Conservation (phyloP, 2,329 filamentous ascomycete genomes). For the Fonsecaea multimorphosa region DNA sequence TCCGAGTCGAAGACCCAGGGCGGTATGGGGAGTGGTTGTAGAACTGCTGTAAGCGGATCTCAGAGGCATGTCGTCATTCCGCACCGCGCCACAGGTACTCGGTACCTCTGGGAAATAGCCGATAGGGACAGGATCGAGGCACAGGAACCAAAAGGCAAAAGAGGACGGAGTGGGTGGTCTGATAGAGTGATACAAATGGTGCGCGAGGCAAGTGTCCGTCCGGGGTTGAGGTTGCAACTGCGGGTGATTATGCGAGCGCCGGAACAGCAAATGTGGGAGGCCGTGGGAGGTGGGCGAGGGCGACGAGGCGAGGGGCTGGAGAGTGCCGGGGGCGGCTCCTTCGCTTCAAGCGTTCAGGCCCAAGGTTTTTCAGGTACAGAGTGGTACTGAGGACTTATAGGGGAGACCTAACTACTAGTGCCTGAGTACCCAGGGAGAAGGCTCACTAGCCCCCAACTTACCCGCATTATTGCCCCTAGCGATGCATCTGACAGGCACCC, state of each 20-base stretch:
- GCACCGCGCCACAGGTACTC: not conserved
- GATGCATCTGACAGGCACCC: not conserved
- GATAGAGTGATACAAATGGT: not conserved
- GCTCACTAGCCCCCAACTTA: not conserved
- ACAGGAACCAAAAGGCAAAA: constrained; percentile 5
- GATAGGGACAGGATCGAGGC: constrained; percentile 4
- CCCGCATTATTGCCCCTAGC: not conserved
- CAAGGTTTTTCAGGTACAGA: not conserved
- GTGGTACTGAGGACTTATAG: not conserved
- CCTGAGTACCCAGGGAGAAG: not conserved
- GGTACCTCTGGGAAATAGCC: not conserved
- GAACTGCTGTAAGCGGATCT: constrained; percentile 1
- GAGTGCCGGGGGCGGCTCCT: not conserved
- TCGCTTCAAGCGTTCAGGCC: not conserved
- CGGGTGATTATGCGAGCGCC: not conserved
- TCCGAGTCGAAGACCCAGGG: constrained; percentile 49
- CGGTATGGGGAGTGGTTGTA: constrained; percentile 50
- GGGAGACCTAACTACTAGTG: no score
- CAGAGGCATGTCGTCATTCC: not conserved
- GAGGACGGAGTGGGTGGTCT: constrained; percentile 1
- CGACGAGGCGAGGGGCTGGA: not conserved
- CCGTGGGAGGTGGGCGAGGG: no score
- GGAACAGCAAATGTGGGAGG: no score
- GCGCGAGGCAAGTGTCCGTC: not conserved
- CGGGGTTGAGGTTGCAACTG: not conserved